phyloP scores from a whole-genome alignment of 495 filamentous ascomycete genomes.

The Penicillium chermesinum region DNA sequence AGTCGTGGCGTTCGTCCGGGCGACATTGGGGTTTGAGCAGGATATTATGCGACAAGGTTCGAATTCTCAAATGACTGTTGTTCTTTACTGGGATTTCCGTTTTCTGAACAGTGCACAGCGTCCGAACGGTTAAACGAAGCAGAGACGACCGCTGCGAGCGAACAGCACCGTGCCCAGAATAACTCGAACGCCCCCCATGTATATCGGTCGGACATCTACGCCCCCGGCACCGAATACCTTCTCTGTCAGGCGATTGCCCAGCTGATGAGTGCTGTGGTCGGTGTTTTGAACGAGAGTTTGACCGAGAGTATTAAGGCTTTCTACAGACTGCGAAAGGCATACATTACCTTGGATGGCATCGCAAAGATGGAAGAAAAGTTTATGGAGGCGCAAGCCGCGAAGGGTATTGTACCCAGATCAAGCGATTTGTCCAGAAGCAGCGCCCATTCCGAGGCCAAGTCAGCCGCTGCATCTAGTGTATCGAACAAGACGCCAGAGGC shows the following conservation, averaged over 20 bases:
- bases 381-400: constrained; percentile 34
- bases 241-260: constrained; percentile 75
- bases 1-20: constrained; percentile 76
- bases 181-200: constrained; percentile 41
- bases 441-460: constrained; percentile 8
- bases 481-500: constrained; percentile 10
- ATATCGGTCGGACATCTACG: constrained; percentile 62
- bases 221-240: constrained; percentile 78
- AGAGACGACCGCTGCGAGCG: constrained; percentile 71
- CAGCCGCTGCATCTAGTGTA: constrained; percentile 13
- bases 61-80: not conserved
- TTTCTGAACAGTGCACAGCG: constrained; percentile 39
- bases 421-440: constrained; percentile 15
- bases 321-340: constrained; percentile 89
- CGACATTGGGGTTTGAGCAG: constrained; percentile 88
- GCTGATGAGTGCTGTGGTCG: constrained; percentile 84
- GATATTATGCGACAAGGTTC: constrained; percentile 82
- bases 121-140: constrained; percentile 67
- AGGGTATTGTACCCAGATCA: constrained; percentile 7
- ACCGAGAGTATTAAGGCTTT: constrained; percentile 89
- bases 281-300: constrained; percentile 84
- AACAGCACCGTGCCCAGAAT: constrained; percentile 67
- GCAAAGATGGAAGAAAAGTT: constrained; percentile 57
- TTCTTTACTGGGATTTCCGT: not conserved
- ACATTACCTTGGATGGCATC: constrained; percentile 74